Evolutionary conservation across 2,329 filamentous ascomycete species (phyloP).

Genomic region (Xylariomycetidae sp.): DNA sequence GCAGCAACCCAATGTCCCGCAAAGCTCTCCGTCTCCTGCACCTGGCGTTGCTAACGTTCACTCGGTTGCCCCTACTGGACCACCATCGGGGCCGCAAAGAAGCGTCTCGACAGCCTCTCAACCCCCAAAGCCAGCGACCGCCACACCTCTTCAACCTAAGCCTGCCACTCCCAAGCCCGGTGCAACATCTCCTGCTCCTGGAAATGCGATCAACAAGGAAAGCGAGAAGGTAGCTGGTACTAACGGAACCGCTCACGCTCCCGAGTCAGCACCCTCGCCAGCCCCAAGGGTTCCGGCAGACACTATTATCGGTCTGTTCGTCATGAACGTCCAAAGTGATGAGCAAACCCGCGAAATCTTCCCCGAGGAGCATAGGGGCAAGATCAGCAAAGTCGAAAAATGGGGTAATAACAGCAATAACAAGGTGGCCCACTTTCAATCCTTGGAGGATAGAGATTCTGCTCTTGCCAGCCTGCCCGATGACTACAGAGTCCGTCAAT

Average conservation of each 20-base stretch:
- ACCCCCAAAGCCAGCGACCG: slow-evolving; percentile 37
- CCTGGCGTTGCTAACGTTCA: slow-evolving; percentile 27
- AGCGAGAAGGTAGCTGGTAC: slow-evolving; percentile 49
- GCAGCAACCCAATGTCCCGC: slow-evolving; percentile 47
- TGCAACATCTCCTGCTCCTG: slow-evolving; percentile 34
- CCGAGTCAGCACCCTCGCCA: slow-evolving; percentile 52
- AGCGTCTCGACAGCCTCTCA: slow-evolving; percentile 29
- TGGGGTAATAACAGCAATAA: slow-evolving; percentile 63
- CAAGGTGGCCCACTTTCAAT: slow-evolving; percentile 84
- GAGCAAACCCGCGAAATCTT: slow-evolving; percentile 82
- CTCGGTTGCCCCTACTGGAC: slow-evolving; percentile 23
- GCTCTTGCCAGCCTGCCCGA: slow-evolving; percentile 71
- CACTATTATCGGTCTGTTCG: slow-evolving; percentile 79
- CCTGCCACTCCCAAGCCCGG: slow-evolving; percentile 45
- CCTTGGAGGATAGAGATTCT: slow-evolving; percentile 70
- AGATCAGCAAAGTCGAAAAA: slow-evolving; percentile 76
- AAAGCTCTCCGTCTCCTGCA: slow-evolving; percentile 32
- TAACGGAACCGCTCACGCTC: slow-evolving; percentile 50
- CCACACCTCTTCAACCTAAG: slow-evolving; percentile 40
- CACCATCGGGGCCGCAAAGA: slow-evolving; percentile 31
- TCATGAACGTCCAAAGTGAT: slow-evolving; percentile 79
- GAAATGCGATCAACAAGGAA: slow-evolving; percentile 38
- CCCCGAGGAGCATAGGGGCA: slow-evolving; percentile 73
- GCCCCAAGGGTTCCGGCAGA: slow-evolving; percentile 57
- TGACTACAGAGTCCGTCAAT: slow-evolving; percentile 68